These are phyloP conservation scores for Polyporus tsugae DNA, from an alignment of 1,284 basidiomycete species.

Conservation along the genomic window DNA sequence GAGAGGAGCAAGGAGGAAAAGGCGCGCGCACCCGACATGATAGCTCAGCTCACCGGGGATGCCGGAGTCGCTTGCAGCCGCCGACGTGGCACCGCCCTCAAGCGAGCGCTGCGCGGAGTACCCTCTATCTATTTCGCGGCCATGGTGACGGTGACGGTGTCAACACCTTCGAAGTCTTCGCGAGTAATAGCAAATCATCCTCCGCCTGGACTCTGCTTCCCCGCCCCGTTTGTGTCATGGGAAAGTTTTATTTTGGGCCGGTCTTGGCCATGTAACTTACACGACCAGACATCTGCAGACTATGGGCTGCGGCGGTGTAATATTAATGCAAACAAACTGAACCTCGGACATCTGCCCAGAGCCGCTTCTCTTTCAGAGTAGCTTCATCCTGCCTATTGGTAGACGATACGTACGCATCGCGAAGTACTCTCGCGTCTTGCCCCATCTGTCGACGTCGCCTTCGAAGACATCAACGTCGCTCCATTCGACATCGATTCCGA, in stretches of 20 bases:
- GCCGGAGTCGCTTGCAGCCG: not conserved
- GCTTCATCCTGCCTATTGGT: slow-evolving; percentile 59
- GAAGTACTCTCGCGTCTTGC: slow-evolving; percentile 77
- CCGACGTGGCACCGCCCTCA: slow-evolving; percentile 22
- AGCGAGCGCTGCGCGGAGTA: not conserved
- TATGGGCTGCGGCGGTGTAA: not conserved
- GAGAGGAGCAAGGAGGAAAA: slow-evolving; percentile 13
- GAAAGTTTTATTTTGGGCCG: slow-evolving; percentile 17
- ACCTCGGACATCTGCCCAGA: not conserved
- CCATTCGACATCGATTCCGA: slow-evolving; percentile 83
- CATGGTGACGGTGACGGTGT: slow-evolving; percentile 25
- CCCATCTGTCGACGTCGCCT: slow-evolving; percentile 66
- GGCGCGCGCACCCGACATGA: slow-evolving; percentile 9
- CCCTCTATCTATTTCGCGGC: slow-evolving; percentile 3
- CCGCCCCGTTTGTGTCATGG: slow-evolving; percentile 18
- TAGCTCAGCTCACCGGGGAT: slow-evolving; percentile 17
- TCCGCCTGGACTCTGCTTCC: slow-evolving; percentile 5
- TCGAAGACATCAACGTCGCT: slow-evolving; percentile 69
- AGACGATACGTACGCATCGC: slow-evolving; percentile 71
- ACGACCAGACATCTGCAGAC: not conserved
- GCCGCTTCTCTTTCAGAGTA: slow-evolving; percentile 19
- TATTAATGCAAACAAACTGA: not conserved
- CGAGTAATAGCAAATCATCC: not conserved
- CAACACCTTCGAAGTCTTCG: slow-evolving; percentile 1
- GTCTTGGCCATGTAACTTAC: not conserved